These are phyloP conservation scores for Maudiozyma bulderi DNA, from an alignment of 805 yeast genomes.

Conservation along the genomic window DNA sequence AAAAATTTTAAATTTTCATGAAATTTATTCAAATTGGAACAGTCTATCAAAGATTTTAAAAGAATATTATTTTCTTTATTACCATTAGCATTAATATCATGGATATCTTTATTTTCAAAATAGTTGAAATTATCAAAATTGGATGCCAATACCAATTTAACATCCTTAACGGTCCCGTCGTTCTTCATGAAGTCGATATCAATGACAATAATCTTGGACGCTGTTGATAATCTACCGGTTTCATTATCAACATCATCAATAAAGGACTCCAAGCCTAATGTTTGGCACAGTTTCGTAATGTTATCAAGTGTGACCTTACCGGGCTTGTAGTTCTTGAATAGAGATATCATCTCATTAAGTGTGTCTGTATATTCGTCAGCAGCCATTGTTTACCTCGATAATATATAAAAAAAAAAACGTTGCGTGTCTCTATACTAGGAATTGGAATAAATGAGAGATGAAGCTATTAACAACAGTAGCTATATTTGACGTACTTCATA, in stretches of 20 bases:
- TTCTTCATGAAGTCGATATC: conserved; percentile 28
- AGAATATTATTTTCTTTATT: conserved; percentile 18
- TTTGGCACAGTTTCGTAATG: conserved; percentile 27
- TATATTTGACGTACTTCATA: too few relatives aligned
- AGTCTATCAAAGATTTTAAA: conserved; percentile 22
- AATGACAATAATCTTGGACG: conserved; percentile 30
- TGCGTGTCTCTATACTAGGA: not conserved
- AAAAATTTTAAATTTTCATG: conserved; percentile 27
- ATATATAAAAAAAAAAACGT: too few relatives aligned
- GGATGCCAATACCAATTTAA: conserved; percentile 29
- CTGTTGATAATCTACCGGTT: conserved; percentile 27
- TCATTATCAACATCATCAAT: conserved; percentile 23
- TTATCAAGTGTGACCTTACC: conserved; percentile 26
- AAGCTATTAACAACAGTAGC: too few relatives aligned
- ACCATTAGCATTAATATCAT: not conserved
- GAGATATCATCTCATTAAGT: conserved; percentile 22
- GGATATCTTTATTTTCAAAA: conserved; percentile 8
- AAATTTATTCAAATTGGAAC: conserved; percentile 23
- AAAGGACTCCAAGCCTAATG: conserved; percentile 27
- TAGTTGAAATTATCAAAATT: conserved; percentile 30
- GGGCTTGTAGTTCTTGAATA: conserved; percentile 27
- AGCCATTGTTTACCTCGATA: conserved; percentile 10
- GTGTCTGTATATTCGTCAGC: conserved; percentile 21
- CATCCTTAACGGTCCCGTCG: conserved; percentile 24
- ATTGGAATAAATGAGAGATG: not conserved